These are phyloP conservation scores for Mimosa bimucronata DNA, from an alignment of 306 rosid species.

Conservation along the genomic window DNA sequence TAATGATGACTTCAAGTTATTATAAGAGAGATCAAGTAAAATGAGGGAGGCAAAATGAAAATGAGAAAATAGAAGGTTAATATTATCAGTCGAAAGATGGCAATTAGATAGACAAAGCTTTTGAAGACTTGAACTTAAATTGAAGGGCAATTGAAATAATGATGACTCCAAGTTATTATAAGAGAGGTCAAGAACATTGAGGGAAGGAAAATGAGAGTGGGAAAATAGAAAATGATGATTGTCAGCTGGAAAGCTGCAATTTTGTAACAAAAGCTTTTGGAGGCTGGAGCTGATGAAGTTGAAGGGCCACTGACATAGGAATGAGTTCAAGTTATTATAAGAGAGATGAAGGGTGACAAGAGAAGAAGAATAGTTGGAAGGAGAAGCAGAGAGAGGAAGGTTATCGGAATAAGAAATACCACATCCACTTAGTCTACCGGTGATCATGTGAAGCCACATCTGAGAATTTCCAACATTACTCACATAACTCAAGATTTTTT, in stretches of 20 bases:
- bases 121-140: too few relatives aligned
- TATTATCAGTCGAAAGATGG: background rate
- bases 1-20: too few relatives aligned
- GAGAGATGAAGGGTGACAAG: background rate
- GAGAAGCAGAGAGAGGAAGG: background rate
- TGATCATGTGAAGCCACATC: background rate
- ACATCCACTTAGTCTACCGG: background rate
- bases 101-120: background rate
- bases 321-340: background rate
- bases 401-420: background rate
- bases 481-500: background rate
- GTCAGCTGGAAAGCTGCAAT: background rate
- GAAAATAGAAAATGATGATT: background rate
- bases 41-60: background rate
- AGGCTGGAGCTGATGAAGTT: constrained; percentile 23
- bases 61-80: background rate
- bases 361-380: background rate
- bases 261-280: background rate
- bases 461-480: background rate
- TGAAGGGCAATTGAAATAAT: too few relatives aligned
- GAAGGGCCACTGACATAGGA: background rate
- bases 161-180: too few relatives aligned
- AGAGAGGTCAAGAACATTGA: constrained; percentile 29
- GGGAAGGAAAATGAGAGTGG: background rate
- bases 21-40: constrained; percentile 15